These are phyloP conservation scores for Isoetes taiwanensis DNA, from an alignment of 75 land plant genomes.

Conservation along the genomic window DNA sequence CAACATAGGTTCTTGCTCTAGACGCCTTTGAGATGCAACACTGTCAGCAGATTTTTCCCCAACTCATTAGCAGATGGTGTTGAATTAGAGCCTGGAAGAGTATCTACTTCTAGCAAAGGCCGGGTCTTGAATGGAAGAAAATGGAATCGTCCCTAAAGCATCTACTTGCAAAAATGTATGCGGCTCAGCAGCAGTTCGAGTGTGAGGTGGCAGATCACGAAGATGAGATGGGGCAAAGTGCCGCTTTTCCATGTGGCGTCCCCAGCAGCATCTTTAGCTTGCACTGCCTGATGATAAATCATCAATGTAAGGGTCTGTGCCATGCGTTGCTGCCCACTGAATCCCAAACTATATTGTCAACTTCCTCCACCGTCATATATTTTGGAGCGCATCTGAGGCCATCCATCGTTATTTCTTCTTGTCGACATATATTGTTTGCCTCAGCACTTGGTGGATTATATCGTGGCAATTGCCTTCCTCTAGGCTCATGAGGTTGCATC, in stretches of 20 bases:
- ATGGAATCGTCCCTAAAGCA: slow-evolving; percentile 63
- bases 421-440: slow-evolving; percentile 10
- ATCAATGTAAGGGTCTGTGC: slow-evolving; percentile 76
- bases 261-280: slow-evolving; percentile 50
- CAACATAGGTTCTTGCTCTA: slow-evolving; percentile 90
- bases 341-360: slow-evolving; percentile 69
- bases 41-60: slow-evolving; percentile 24
- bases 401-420: slow-evolving; percentile 22
- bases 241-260: slow-evolving; percentile 37
- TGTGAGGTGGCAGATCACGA: slow-evolving; percentile 48
- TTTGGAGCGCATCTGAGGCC: slow-evolving; percentile 55
- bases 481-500: slow-evolving; percentile 35
- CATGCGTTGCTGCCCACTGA: slow-evolving; percentile 88
- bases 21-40: slow-evolving; percentile 36
- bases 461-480: slow-evolving; percentile 38
- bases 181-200: slow-evolving; percentile 49
- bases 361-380: slow-evolving; percentile 77
- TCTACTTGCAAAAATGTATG: slow-evolving; percentile 87
- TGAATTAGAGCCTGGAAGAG: slow-evolving; percentile 20
- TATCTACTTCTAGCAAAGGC: slow-evolving; percentile 72
- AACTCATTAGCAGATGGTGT: slow-evolving; percentile 7
- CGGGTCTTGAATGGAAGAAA: slow-evolving; percentile 75
- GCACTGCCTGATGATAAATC: slow-evolving; percentile 86
- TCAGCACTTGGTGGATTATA: slow-evolving; percentile 30
- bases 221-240: slow-evolving; percentile 61